These are phyloP conservation scores for Populus pruinosa DNA, from an alignment of 345 rosid genomes.

Conservation along the genomic window DNA sequence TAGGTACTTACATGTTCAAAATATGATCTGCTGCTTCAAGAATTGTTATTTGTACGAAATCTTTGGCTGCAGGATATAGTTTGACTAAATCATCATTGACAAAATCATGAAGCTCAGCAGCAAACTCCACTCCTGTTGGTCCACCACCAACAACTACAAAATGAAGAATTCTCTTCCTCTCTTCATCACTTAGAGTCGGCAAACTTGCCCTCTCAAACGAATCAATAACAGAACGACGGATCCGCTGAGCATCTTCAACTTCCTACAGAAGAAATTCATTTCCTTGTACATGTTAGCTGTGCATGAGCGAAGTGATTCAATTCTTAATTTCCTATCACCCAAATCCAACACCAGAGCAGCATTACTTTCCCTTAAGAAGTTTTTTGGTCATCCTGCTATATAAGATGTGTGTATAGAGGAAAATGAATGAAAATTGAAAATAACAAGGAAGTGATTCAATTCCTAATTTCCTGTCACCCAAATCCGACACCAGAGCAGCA, in stretches of 20 bases:
- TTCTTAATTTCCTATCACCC: neutral
- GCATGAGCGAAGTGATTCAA: neutral
- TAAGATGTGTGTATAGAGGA: neutral
- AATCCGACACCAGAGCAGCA: neutral
- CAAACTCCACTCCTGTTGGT: constrained; percentile 98
- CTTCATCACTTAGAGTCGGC: constrained; percentile 80
- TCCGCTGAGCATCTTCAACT: constrained; percentile 93
- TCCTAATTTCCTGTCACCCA: neutral
- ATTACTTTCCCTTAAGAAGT: neutral
- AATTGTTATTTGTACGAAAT: constrained; percentile 66
- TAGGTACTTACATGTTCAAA: constrained; percentile 63
- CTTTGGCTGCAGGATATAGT: constrained; percentile 68
- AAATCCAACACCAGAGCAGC: neutral
- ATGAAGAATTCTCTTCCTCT: constrained; percentile 83
- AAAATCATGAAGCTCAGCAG: constrained; percentile 93
- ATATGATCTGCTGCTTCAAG: constrained; percentile 98
- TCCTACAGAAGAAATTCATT: constrained; percentile 49
- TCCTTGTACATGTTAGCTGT: neutral
- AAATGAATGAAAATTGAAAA: no score
- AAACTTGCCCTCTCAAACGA: constrained; percentile 89
- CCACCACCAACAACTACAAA: constrained; percentile 99
- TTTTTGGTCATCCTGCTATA: no score
- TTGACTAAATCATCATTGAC: constrained; percentile 80
- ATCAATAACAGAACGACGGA: constrained; percentile 78
- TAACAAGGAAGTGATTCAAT: neutral